Evolutionary conservation across 2,329 filamentous ascomycete genomes (phyloP).

Genomic region (Aspergillus sp.): DNA sequence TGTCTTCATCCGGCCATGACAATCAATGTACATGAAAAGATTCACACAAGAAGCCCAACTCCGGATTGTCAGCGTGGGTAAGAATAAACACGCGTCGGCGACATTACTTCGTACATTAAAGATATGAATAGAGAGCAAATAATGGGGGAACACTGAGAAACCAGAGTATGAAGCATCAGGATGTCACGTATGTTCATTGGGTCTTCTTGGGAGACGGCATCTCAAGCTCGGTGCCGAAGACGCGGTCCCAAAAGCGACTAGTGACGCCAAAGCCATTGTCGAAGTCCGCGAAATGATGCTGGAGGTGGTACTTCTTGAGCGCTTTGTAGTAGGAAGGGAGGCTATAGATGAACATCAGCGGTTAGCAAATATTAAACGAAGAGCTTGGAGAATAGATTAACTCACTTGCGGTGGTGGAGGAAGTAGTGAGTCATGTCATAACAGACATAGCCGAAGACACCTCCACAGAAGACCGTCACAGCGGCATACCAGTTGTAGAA

Average conservation of each 20-base stretch:
- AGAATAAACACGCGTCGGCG: slow-evolving; percentile 5
- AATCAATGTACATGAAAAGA: slow-evolving; percentile 12
- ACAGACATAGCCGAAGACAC: slow-evolving; percentile 91
- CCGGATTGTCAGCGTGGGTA: slow-evolving; percentile 3
- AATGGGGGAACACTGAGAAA: background rate
- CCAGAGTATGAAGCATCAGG: background rate
- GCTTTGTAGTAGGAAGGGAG: slow-evolving; percentile 86
- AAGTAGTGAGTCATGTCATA: slow-evolving; percentile 99
- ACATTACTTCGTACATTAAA: slow-evolving; percentile 21
- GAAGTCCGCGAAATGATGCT: slow-evolving; percentile 97
- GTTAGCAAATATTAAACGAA: slow-evolving; percentile 14
- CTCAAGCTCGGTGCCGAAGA: slow-evolving; percentile 86
- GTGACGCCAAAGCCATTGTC: slow-evolving; percentile 97
- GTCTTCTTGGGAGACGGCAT: slow-evolving; percentile 42
- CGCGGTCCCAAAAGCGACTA: slow-evolving; percentile 88
- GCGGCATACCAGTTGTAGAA: slow-evolving; percentile 83
- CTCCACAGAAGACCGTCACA: slow-evolving; percentile 78
- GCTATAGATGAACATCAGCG: slow-evolving; percentile 37
- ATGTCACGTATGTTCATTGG: slow-evolving; percentile 27
- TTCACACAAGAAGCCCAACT: background rate
- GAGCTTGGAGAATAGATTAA: slow-evolving; percentile 21
- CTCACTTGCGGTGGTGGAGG: slow-evolving; percentile 85
- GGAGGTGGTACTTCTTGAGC: slow-evolving; percentile 95
- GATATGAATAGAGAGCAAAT: background rate
- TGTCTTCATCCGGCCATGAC: background rate